Evolutionary conservation across 768 basidiomycete species (phyloP), one percentile per base, ranked within the genome.

Genomic region (Boletus rex-veris): DNA sequence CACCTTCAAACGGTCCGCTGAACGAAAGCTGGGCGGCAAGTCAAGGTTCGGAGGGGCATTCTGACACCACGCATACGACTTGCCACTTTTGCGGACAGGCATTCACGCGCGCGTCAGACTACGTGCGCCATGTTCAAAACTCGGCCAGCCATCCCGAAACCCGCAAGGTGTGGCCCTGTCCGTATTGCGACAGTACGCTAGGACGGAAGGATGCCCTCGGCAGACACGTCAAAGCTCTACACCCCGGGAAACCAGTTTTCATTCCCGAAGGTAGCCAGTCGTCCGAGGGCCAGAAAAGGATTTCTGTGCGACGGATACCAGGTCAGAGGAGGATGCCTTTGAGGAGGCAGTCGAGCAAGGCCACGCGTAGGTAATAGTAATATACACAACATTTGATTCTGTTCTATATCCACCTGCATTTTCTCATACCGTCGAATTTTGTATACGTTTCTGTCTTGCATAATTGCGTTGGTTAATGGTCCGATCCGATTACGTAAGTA

Each of bases 151-250:
- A 68, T 45, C 64, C 64, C 0, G 65, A 60, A 15, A 66, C 65
- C 0, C 60, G 66, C 3, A 65, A 55, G 35, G n/a, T 65, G 35
- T 66, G 66, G 65, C 63, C 58, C 1, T 68, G 66, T 11, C 52
- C 54, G 7, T 40, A 58, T 30, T 68, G 66, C 21, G 35, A 64
- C 1, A 61, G 48, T 5, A 12, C 30, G 0, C 28, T 68, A n/a
- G 64, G 67, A n/a, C 64, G 66, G 7, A 59, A 52, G 33, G 66
- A 68, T 31, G 69, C 66, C 4, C 64, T 71, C 0, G 28, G 18
- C 26, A 55, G 66, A 2, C 66, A 68, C 33, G 53, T 69, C 14
- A 61, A 48, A 14, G 58, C 63, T 2, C 30, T 58, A 5, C 66
- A 67, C n/a, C 38, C 33, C 1, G 59, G 40, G 12, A 12, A 33